phyloP scores from a whole-genome alignment of 2,329 filamentous ascomycete species.

The Pseudogymnoascus sp. region DNA sequence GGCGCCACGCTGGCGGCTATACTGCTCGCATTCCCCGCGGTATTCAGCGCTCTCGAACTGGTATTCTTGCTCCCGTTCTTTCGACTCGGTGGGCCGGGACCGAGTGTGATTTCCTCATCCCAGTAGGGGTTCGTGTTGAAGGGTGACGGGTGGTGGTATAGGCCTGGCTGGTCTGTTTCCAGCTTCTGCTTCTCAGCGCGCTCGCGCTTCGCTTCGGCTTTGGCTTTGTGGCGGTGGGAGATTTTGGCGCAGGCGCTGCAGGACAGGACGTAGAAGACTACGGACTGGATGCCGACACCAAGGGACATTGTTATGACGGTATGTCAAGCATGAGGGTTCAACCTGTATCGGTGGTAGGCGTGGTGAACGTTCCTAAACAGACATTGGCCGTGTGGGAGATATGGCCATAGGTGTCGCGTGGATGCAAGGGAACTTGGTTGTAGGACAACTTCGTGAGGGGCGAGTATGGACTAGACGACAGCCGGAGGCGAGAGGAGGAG shows the following conservation, averaged over 20 bases:
- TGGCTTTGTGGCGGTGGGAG: constrained; percentile 62
- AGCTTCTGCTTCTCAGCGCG: constrained; percentile 58
- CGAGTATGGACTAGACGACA: neutral
- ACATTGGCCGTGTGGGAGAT: neutral
- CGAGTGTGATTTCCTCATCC: constrained; percentile 78
- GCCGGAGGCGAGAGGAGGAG: neutral
- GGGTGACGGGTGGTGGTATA: constrained; percentile 73
- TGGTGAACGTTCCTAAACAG: neutral
- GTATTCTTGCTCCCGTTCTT: constrained; percentile 47
- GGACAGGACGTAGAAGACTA: constrained; percentile 70
- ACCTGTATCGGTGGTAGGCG: neutral
- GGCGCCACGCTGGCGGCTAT: constrained; percentile 32
- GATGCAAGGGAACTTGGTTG: neutral
- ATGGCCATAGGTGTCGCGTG: neutral
- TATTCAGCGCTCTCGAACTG: constrained; percentile 55
- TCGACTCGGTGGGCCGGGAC: constrained; percentile 58
- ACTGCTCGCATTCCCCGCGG: constrained; percentile 51
- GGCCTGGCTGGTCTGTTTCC: constrained; percentile 62
- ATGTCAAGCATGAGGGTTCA: neutral
- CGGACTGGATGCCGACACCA: constrained; percentile 62
- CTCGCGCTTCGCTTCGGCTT: constrained; percentile 62
- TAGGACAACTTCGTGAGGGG: neutral
- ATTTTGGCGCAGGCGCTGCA: constrained; percentile 74
- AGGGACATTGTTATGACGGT: constrained; percentile 41
- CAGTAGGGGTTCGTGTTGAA: constrained; percentile 86